Evolutionary conservation across 2,329 filamentous ascomycete species (phyloP).

Genomic region (Fusarium austroafricanum): DNA sequence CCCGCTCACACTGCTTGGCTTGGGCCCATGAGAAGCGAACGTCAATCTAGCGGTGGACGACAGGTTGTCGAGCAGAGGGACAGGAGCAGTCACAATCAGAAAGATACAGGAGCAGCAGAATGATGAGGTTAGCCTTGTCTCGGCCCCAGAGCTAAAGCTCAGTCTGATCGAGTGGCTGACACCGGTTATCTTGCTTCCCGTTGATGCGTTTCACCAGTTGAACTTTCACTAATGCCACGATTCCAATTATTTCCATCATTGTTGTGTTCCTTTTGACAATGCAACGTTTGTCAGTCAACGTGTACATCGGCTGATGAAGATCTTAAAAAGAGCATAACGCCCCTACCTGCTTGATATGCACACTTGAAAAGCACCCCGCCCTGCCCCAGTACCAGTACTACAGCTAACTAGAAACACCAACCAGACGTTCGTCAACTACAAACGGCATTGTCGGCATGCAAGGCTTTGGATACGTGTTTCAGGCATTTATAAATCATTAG

Average conservation of each 20-base stretch:
- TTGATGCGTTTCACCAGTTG: constrained; percentile 35
- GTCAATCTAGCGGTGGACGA: constrained; percentile 46
- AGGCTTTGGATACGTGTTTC: constrained; percentile 17
- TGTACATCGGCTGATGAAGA: constrained; percentile 10
- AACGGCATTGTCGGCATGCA: constrained; percentile 16
- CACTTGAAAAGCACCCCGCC: constrained; percentile 10
- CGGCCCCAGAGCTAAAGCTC: constrained; percentile 29
- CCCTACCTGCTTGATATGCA: background rate
- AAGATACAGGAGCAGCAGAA: background rate
- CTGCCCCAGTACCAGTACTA: constrained; percentile 2
- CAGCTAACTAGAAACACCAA: constrained; percentile 7
- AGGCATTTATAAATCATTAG: constrained; percentile 12
- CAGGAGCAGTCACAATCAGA: constrained; percentile 10
- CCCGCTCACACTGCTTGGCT: constrained; percentile 36
- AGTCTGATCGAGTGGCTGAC: constrained; percentile 33
- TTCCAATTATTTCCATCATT: constrained; percentile 6
- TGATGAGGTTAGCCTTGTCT: constrained; percentile 12
- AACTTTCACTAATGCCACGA: constrained; percentile 23
- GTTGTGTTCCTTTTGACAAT: constrained; percentile 6
- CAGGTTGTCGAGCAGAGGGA: constrained; percentile 2
- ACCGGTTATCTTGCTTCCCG: constrained; percentile 33
- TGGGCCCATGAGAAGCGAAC: constrained; percentile 35
- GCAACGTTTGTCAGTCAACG: constrained; percentile 14
- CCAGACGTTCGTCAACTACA: background rate
- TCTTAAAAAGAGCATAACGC: constrained; percentile 25